These are phyloP conservation scores for Pseudocercospora vitis DNA, from an alignment of 2,329 filamentous ascomycete genomes.

Conservation along the genomic window DNA sequence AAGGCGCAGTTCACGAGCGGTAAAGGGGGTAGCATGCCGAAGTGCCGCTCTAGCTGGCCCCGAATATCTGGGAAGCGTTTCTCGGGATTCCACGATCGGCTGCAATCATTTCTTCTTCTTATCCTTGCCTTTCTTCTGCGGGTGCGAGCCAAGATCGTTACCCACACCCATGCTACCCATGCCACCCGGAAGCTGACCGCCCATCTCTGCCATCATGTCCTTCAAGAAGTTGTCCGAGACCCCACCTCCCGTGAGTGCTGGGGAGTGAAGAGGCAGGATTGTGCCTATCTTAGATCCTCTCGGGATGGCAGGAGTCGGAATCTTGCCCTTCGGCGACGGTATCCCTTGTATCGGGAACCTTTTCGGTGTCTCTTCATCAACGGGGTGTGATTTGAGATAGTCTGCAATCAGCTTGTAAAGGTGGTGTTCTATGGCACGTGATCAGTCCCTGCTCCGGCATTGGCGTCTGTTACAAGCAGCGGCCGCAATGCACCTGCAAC, in stretches of 20 bases:
- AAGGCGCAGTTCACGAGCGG: neutral
- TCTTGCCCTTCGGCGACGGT: constrained; percentile 61
- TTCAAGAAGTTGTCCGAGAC: constrained; percentile 93
- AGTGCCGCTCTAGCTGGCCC: neutral
- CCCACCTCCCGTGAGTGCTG: constrained; percentile 87
- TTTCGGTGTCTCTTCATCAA: constrained; percentile 69
- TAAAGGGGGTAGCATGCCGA: neutral
- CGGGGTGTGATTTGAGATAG: constrained; percentile 76
- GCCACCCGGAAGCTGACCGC: constrained; percentile 35
- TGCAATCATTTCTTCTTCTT: constrained; percentile 33
- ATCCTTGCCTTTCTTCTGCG: constrained; percentile 36
- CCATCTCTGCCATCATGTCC: constrained; percentile 96
- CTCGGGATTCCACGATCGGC: neutral
- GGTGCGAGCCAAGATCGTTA: constrained; percentile 22
- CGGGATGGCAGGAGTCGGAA: constrained; percentile 63
- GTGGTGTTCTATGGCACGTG: constrained; percentile 67
- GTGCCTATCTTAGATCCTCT: constrained; percentile 87
- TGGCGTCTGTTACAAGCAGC: neutral
- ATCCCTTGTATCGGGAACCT: constrained; percentile 72
- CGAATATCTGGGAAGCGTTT: neutral
- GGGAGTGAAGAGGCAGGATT: constrained; percentile 81
- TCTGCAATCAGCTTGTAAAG: constrained; percentile 77
- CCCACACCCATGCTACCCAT: constrained; percentile 35
- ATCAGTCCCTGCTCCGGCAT: constrained; percentile 12
- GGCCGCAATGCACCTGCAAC: neutral